Evolutionary conservation across 495 filamentous ascomycete species (phyloP).

Genomic region (Lophiotrema nucula): DNA sequence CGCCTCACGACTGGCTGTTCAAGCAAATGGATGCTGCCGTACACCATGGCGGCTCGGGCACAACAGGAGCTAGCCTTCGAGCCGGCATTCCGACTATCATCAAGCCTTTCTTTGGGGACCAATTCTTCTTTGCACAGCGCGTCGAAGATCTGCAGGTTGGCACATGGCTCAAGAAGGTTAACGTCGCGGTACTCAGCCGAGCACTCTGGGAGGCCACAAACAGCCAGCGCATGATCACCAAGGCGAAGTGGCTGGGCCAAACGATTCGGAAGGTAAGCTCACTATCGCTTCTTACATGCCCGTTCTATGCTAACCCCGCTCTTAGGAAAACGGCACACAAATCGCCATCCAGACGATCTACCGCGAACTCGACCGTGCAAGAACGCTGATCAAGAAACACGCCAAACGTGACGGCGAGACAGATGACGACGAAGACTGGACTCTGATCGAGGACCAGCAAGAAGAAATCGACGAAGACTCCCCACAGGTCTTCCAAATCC

Average conservation of each 20-base stretch:
- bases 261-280: constrained; percentile 76
- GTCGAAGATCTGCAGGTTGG: constrained; percentile 93
- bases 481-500: constrained; percentile 5
- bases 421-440: constrained; percentile 50
- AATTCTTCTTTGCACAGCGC: constrained; percentile 89
- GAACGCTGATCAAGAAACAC: constrained; percentile 71
- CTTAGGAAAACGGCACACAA: constrained; percentile 82
- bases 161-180: constrained; percentile 84
- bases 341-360: constrained; percentile 91
- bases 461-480: constrained; percentile 8
- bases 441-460: constrained; percentile 25
- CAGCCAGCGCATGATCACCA: constrained; percentile 82
- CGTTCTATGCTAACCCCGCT: not conserved
- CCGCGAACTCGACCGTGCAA: constrained; percentile 94
- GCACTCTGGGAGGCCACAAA: constrained; percentile 92
- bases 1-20: constrained; percentile 97
- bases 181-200: constrained; percentile 73
- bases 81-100: constrained; percentile 93
- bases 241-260: constrained; percentile 75
- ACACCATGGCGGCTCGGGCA: constrained; percentile 93
- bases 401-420: constrained; percentile 43
- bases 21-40: constrained; percentile 88
- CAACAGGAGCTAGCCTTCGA: constrained; percentile 88
- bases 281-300: not conserved
- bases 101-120: constrained; percentile 96